Evolutionary conservation across 2,329 filamentous ascomycete genomes (phyloP).

Genomic region (Clarireedia homoeocarpa): DNA sequence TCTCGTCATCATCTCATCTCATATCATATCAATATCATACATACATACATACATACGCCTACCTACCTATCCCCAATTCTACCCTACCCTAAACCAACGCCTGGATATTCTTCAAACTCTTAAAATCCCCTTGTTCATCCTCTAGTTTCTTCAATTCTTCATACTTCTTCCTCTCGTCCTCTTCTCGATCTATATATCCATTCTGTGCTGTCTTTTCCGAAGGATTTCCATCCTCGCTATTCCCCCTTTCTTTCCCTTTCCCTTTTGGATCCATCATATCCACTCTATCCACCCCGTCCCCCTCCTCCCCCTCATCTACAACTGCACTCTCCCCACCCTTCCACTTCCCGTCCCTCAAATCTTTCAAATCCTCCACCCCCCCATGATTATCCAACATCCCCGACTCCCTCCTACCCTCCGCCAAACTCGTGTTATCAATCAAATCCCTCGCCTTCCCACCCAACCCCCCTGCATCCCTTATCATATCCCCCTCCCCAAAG

Average conservation of each 20-base stretch:
- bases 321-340: not conserved
- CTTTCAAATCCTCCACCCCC: not conserved
- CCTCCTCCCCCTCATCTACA: not conserved
- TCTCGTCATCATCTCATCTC: too few species aligned
- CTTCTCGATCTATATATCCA: not conserved
- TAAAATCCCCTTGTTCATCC: not conserved
- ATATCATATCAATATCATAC: too few species aligned
- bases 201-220: not conserved
- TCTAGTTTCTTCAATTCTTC: not conserved
- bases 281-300: not conserved
- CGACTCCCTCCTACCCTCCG: not conserved
- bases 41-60: too few species aligned
- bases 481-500: conserved; percentile 18
- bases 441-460: not conserved
- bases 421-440: conserved; percentile 6
- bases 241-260: not conserved
- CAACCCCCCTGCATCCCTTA: not conserved
- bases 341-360: too few species aligned
- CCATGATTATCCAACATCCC: conserved; percentile 7
- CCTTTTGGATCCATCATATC: not conserved
- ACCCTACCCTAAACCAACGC: not conserved
- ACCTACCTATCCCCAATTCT: too few species aligned
- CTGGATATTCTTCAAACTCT: not conserved
- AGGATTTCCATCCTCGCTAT: not conserved
- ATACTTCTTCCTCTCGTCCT: not conserved